Base-by-base conservation (phyloP, 768 basidiomycete species). In the Tulasnella sp. region DNA sequence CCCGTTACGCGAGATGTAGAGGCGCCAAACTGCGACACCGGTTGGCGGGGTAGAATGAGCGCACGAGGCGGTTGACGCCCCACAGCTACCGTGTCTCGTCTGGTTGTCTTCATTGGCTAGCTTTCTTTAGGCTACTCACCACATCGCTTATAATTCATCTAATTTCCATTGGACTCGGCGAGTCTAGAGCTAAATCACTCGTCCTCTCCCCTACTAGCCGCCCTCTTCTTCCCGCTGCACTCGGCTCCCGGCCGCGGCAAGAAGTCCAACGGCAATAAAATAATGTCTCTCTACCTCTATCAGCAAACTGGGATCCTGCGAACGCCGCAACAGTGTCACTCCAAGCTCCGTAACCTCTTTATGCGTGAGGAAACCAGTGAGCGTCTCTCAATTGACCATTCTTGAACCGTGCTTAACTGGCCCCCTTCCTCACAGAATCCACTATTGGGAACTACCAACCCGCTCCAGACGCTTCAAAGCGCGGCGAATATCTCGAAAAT, bases 281-380 rank as follows among this genome's bases (percentile, higher is more conserved):
- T 69, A 11, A 39, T 76, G 1, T 31, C 64, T 22, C n/a, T 52
- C 8, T 76, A 76, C 64, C 37, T 76, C 19, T 42, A 39, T 19
- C 58, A 70, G 12, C 58, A 76, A 38, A 76, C 74, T 19, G 74
- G 74, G 3, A 19, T 69, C n/a, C 40, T 71, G n/a, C 54, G 74
- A 40, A 39, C 67, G 22, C 58, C 74, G 34, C 19, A 36, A 31
- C 74, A 76, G 38, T 76, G 74, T 29, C 67, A 67, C 14, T 76
- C 74, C n/a, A 76, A 76, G 38, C 17, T 70, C 6, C 74, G 37
- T 29, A 67, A 76, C 36, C 72, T 74, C 72, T 52, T 54, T 22
- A 69, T 31, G 2, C 19, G 68, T 31, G 68, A 69, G 39, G 68
- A 69, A 17, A 69, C 36, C 39, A 36, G 68, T 69, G 34, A 69